Conservation (phyloP, 805 yeast species). For the Saturnispora zaruensis region DNA sequence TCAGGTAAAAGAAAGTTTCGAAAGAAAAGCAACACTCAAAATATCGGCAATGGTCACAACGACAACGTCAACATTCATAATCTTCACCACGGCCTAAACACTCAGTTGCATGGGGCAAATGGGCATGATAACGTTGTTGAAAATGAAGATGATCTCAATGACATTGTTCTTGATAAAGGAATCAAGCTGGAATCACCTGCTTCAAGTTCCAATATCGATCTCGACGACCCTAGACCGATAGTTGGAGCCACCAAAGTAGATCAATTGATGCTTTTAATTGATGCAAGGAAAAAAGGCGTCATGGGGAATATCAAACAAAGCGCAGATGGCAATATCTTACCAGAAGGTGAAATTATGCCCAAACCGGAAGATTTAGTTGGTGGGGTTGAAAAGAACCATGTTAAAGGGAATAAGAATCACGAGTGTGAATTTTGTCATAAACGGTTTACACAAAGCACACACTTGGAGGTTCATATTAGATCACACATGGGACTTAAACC, state of each 20-base stretch:
- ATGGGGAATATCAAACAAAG: slow-evolving; percentile 56
- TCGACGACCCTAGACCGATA: slow-evolving; percentile 51
- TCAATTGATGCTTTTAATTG: slow-evolving; percentile 82
- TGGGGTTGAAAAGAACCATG: slow-evolving; percentile 61
- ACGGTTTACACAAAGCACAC: slow-evolving; percentile 82
- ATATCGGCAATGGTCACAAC: slow-evolving; percentile 8
- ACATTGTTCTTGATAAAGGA: not conserved
- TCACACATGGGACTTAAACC: slow-evolving; percentile 86
- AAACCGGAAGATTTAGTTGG: slow-evolving; percentile 63
- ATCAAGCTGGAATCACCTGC: not conserved
- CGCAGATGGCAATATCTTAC: slow-evolving; percentile 54
- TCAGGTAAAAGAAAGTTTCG: not conserved
- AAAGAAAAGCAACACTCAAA: not conserved
- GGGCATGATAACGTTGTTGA: slow-evolving; percentile 6
- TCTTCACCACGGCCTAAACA: not conserved
- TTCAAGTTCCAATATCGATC: not conserved
- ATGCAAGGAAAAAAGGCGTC: slow-evolving; percentile 74
- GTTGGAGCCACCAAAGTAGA: slow-evolving; percentile 87
- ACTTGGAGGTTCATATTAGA: slow-evolving; percentile 79
- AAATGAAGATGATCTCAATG: slow-evolving; percentile 13
- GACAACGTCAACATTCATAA: not conserved
- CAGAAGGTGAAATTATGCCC: slow-evolving; percentile 29
- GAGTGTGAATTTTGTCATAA: slow-evolving; percentile 74
- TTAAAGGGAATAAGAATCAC: slow-evolving; percentile 42
- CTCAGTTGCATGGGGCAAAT: not conserved